These are phyloP conservation scores for Pueraria montana DNA, from an alignment of 306 rosid species.

Conservation along the genomic window DNA sequence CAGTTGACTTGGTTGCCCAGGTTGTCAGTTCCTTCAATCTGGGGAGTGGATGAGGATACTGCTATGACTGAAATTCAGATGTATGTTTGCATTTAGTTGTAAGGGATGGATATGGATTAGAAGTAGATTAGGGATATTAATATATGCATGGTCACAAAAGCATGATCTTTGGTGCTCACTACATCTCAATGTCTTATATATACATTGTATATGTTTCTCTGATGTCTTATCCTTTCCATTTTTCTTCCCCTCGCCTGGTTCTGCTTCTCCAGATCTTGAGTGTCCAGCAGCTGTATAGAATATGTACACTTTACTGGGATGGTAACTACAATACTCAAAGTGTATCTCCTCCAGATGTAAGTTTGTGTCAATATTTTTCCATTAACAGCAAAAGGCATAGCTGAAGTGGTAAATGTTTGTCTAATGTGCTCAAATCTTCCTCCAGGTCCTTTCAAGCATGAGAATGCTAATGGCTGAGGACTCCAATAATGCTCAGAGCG, in stretches of 20 bases:
- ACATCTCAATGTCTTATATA: background rate
- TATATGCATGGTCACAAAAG: background rate
- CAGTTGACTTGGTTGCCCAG: conserved; percentile 4
- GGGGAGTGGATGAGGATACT: conserved; percentile 10
- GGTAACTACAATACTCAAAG: conserved; percentile 91
- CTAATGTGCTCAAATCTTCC: conserved; percentile 37
- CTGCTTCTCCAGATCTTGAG: conserved; percentile 76
- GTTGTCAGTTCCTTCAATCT: background rate
- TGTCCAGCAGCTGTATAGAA: conserved; percentile 95
- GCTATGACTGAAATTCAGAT: background rate
- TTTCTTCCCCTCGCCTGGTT: conserved; percentile 7
- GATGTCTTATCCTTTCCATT: conserved; percentile 23
- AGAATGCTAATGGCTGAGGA: conserved; percentile 90
- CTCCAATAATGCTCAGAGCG: conserved; percentile 75
- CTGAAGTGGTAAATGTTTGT: conserved; percentile 45
- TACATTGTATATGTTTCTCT: conserved; percentile 3
- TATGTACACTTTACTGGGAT: conserved; percentile 94
- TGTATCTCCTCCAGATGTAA: conserved; percentile 88
- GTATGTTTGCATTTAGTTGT: background rate
- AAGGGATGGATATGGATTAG: background rate
- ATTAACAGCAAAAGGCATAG: conserved; percentile 4
- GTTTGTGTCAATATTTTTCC: conserved; percentile 42
- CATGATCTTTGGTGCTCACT: conserved; percentile 2
- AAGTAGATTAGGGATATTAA: conserved; percentile 2
- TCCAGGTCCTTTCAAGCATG: conserved; percentile 88